Conservation (phyloP, 306 rosid species). For the Pterocarpus macrocarpus region DNA sequence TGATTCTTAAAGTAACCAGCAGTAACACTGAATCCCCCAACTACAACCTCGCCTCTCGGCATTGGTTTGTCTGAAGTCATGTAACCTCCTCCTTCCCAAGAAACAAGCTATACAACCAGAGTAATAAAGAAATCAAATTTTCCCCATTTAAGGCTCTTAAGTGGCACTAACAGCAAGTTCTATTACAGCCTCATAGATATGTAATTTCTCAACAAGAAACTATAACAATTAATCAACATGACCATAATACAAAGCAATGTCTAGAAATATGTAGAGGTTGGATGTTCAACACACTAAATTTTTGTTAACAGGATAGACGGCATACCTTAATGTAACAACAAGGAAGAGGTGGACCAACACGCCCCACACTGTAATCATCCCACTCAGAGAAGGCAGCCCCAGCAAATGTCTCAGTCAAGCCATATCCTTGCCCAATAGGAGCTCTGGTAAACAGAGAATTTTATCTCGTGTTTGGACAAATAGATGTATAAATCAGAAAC, state of each 20-base stretch:
- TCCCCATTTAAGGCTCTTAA: slow-evolving; percentile 7
- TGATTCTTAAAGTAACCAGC: slow-evolving; percentile 90
- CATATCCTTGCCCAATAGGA: slow-evolving; percentile 96
- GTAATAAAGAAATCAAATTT: slow-evolving; percentile 38
- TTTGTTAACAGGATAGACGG: background rate
- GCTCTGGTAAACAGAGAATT: slow-evolving; percentile 60
- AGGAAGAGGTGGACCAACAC: slow-evolving; percentile 97
- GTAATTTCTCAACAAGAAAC: slow-evolving; percentile 24
- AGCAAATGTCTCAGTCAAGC: slow-evolving; percentile 98
- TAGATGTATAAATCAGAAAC: background rate
- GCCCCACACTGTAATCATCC: slow-evolving; percentile 90
- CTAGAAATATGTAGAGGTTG: slow-evolving; percentile 19
- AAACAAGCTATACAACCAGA: slow-evolving; percentile 75
- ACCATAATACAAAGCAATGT: slow-evolving; percentile 25
- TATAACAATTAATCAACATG: slow-evolving; percentile 5
- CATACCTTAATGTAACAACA: slow-evolving; percentile 81
- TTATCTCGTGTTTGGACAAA: slow-evolving; percentile 28
- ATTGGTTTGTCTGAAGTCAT: slow-evolving; percentile 83
- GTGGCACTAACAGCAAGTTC: slow-evolving; percentile 14
- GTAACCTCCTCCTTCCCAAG: slow-evolving; percentile 97
- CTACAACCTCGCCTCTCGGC: slow-evolving; percentile 93
- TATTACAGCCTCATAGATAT: slow-evolving; percentile 18
- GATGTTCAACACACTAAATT: slow-evolving; percentile 1
- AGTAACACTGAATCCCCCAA: slow-evolving; percentile 82
- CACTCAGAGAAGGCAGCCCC: slow-evolving; percentile 90